These are phyloP conservation scores for Artemisia annua DNA, from an alignment of 129 eudicot genomes.

Conservation along the genomic window DNA sequence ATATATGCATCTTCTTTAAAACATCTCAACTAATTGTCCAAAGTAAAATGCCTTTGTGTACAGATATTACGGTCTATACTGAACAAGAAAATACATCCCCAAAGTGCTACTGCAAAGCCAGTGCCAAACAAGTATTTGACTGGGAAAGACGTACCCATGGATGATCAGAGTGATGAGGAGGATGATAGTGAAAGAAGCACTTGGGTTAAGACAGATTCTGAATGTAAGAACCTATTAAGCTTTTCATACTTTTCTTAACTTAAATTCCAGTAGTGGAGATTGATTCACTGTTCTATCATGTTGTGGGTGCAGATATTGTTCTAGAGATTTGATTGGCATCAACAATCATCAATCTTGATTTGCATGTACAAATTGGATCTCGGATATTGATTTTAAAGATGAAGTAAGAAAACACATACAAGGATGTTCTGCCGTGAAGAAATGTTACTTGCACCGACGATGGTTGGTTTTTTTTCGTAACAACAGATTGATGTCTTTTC, in stretches of 20 bases:
- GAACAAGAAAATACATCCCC: conserved; percentile 86
- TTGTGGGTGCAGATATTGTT: conserved; percentile 77
- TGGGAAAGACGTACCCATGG: conserved; percentile 24
- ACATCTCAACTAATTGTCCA: neutral
- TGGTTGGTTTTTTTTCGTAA: conserved; percentile 31
- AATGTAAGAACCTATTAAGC: conserved; percentile 47
- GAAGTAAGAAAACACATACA: conserved; percentile 15
- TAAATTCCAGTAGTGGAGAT: neutral
- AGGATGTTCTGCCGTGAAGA: conserved; percentile 18
- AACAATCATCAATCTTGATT: conserved; percentile 18
- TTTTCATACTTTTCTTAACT: neutral
- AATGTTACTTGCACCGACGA: conserved; percentile 35
- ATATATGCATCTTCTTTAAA: too few species aligned
- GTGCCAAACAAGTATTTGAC: conserved; percentile 48
- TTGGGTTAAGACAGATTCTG: conserved; percentile 93
- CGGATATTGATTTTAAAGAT: conserved; percentile 19
- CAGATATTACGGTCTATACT: conserved; percentile 75
- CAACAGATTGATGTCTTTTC: conserved; percentile 22
- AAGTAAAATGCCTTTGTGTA: neutral
- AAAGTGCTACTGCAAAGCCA: conserved; percentile 35
- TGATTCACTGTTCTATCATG: neutral
- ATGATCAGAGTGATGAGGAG: conserved; percentile 35
- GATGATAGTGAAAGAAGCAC: conserved; percentile 43
- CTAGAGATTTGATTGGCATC: conserved; percentile 65
- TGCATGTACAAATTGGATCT: conserved; percentile 36